These are phyloP conservation scores for Arthrobotrys musiformis DNA, from an alignment of 2,329 filamentous ascomycete species.

Conservation along the genomic window DNA sequence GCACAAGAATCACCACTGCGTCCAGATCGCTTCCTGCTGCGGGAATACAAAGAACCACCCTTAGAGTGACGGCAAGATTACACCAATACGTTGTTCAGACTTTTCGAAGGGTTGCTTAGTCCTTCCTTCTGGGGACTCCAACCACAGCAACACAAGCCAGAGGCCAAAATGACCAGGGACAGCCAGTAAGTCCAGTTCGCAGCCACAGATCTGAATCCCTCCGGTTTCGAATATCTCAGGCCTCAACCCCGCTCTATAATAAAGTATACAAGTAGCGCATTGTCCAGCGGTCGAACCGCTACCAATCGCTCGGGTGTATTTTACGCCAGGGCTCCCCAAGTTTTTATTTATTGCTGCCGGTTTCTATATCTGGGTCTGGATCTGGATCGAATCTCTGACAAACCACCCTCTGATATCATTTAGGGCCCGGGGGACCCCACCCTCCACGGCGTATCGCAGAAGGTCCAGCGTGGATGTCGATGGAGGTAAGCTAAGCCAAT, in stretches of 20 bases:
- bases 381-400: slow-evolving; percentile 54
- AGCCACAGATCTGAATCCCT: slow-evolving; percentile 34
- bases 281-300: background rate
- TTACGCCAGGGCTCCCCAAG: background rate
- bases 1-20: background rate
- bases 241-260: background rate
- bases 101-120: slow-evolving; percentile 44
- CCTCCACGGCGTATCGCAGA: slow-evolving; percentile 44
- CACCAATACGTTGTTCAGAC: slow-evolving; percentile 37
- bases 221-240: slow-evolving; percentile 33
- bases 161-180: slow-evolving; percentile 47
- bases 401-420: slow-evolving; percentile 51
- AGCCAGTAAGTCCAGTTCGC: slow-evolving; percentile 46
- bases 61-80: slow-evolving; percentile 23
- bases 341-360: background rate
- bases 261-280: background rate
- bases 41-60: slow-evolving; percentile 14
- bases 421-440: slow-evolving; percentile 50
- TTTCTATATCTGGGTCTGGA: slow-evolving; percentile 33
- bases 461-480: slow-evolving; percentile 54
- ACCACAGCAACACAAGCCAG: slow-evolving; percentile 36
- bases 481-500: slow-evolving; percentile 55
- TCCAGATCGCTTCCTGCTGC: slow-evolving; percentile 11
- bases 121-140: slow-evolving; percentile 46
- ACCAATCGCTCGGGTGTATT: background rate